Conservation (phyloP, 768 basidiomycete genomes). For the Dacryopinax primogenitus region DNA sequence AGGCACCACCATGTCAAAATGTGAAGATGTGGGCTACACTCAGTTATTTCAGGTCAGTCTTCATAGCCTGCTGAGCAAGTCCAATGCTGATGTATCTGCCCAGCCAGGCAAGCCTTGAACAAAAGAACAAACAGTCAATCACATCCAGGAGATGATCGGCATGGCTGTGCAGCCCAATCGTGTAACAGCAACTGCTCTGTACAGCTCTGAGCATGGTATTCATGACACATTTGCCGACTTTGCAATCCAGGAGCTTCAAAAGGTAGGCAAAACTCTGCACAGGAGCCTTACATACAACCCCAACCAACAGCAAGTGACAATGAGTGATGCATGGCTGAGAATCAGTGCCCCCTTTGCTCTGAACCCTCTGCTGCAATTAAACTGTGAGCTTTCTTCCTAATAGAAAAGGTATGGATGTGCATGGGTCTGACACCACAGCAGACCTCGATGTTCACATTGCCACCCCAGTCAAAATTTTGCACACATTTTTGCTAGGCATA, state of each 20-base stretch:
- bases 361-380: neutral
- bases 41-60: neutral
- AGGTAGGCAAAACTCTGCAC: neutral
- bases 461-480: conserved; percentile 36
- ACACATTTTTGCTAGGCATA: conserved; percentile 35
- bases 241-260: neutral
- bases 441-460: conserved; percentile 34
- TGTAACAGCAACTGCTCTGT: neutral
- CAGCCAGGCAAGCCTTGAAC: neutral
- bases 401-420: neutral
- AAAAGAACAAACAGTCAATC: neutral
- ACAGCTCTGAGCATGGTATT: neutral
- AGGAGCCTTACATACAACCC: neutral
- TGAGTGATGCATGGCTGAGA: neutral
- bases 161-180: neutral
- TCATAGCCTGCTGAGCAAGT: neutral
- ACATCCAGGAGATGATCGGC: neutral
- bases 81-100: neutral
- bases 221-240: neutral
- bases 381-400: neutral
- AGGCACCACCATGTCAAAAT: neutral
- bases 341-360: neutral
- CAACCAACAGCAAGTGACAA: neutral
- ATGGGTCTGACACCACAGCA: conserved; percentile 15
- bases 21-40: neutral